Evolutionary conservation across 2,329 filamentous ascomycete genomes (phyloP), one percentile per base, ranked within the genome.

Genomic region (Neonectria punicea): DNA sequence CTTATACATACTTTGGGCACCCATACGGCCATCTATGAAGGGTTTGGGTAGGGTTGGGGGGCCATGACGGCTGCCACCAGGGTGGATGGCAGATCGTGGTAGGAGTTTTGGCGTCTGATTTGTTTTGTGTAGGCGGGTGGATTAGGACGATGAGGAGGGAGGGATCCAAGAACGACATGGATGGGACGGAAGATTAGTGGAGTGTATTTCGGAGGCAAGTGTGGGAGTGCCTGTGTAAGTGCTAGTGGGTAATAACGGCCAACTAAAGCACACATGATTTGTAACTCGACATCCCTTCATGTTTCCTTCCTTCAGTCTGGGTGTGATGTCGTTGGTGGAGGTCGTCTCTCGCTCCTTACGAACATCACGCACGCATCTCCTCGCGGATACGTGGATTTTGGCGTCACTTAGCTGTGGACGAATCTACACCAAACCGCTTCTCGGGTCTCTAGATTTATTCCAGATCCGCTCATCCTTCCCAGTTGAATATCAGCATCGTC

Each of bases 1-100:
- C 41, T 64, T 67, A 20, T 67, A 67, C 32, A 20, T 67, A 67
- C 32, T 18, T 61, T 58, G 61, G 56, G 65, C 53, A 55, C 50
- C 55, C 22, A 32, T n/a, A 57, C 46, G 57, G 55, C 50, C 53
- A 56, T 62, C 32, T 59, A 62, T 36, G 44, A 53, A 59, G 44
- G 53, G 53, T 36, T 63, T 55, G 56, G 61, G 47, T 61, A 61
- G 36, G 53, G 53, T 57, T 61, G 53, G 56, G 39, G 51, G 20
- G 50, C 51, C 39, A 57, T 59, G 55, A 57, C 55, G 60, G 60
- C 51, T 60, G 36, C 51, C 56, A 53, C 51, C 50, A 47, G 53
- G 49, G 50, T 53, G 53, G 46, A 53, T 53, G 56, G 56, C 53
- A 63, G 43, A 63, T 53, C 44, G 60, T 53, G 60, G 20, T 39